Evolutionary conservation across 495 filamentous ascomycete species (phyloP).

Genomic region (Elaphomyces granulatus): DNA sequence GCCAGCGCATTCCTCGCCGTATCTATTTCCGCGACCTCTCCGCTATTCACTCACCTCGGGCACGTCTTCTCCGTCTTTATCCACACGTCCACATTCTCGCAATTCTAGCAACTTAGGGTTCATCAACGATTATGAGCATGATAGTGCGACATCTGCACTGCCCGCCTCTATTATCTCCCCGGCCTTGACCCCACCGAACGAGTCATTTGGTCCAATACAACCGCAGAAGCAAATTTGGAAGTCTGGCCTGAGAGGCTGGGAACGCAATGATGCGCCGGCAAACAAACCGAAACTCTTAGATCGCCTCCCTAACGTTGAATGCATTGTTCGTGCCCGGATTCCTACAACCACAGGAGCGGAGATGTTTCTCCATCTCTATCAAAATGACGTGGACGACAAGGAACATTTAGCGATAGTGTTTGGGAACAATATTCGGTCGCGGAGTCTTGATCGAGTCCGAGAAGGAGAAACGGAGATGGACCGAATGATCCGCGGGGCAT

Average conservation of each 20-base stretch:
- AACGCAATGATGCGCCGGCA: slow-evolving; percentile 26
- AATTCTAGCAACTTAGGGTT: slow-evolving; percentile 9
- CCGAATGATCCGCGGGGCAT: slow-evolving; percentile 88
- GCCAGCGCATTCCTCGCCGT: slow-evolving; percentile 37
- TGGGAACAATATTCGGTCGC: slow-evolving; percentile 66
- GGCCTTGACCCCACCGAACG: slow-evolving; percentile 66
- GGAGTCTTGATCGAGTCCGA: slow-evolving; percentile 60
- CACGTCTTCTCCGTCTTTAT: not conserved
- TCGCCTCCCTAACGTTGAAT: slow-evolving; percentile 58
- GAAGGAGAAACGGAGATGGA: slow-evolving; percentile 93
- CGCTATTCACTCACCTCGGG: slow-evolving; percentile 7
- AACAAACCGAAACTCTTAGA: slow-evolving; percentile 54
- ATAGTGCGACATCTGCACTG: slow-evolving; percentile 22
- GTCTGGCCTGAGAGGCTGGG: slow-evolving; percentile 4
- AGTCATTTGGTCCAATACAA: slow-evolving; percentile 38
- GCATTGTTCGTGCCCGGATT: slow-evolving; percentile 71
- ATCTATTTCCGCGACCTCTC: slow-evolving; percentile 29
- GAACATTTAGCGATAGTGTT: slow-evolving; percentile 98
- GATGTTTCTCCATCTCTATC: slow-evolving; percentile 95
- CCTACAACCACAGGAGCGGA: slow-evolving; percentile 79
- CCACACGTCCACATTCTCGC: slow-evolving; percentile 2
- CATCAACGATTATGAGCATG: not conserved
- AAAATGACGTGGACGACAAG: slow-evolving; percentile 83
- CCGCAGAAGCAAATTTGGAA: slow-evolving; percentile 21
- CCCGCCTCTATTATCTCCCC: slow-evolving; percentile 51